phyloP scores from a whole-genome alignment of 2,329 filamentous ascomycete species.

The Aspergillus quadricinctus region DNA sequence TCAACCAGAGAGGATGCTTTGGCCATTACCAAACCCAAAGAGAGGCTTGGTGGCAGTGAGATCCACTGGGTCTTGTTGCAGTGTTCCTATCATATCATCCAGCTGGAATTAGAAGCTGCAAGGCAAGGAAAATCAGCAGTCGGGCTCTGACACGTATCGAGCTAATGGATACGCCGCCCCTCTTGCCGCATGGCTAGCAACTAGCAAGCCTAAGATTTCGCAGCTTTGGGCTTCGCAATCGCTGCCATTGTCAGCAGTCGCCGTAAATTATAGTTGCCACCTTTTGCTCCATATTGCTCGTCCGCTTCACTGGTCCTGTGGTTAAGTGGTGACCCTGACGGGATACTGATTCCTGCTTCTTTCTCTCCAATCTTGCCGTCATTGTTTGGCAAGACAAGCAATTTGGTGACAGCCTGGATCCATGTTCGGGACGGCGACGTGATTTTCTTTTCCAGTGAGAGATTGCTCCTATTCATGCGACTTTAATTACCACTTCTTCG shows the following conservation, averaged over 20 bases:
- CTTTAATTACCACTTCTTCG: constrained; percentile 7
- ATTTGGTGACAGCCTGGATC: neutral
- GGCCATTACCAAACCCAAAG: constrained; percentile 9
- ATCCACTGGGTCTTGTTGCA: constrained; percentile 14
- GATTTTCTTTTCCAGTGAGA: neutral
- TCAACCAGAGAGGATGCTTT: neutral
- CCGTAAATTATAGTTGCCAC: neutral
- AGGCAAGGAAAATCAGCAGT: constrained; percentile 24
- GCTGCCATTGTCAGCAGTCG: neutral
- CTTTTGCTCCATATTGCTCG: neutral
- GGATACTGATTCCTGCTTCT: neutral
- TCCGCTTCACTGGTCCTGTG: neutral
- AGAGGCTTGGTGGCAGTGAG: constrained; percentile 12
- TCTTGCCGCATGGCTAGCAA: neutral
- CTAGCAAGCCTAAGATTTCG: neutral
- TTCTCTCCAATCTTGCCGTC: neutral
- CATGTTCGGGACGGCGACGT: neutral
- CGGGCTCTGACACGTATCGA: constrained; percentile 29
- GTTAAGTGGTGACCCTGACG: neutral
- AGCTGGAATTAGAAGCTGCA: constrained; percentile 22
- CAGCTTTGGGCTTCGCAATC: neutral
- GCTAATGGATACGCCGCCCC: constrained; percentile 5
- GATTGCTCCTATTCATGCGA: constrained; percentile 2
- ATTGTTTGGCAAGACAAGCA: neutral
- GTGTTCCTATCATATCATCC: constrained; percentile 17